Conservation (phyloP, 768 basidiomycete species). For the Paxillus ammoniavirescens region DNA sequence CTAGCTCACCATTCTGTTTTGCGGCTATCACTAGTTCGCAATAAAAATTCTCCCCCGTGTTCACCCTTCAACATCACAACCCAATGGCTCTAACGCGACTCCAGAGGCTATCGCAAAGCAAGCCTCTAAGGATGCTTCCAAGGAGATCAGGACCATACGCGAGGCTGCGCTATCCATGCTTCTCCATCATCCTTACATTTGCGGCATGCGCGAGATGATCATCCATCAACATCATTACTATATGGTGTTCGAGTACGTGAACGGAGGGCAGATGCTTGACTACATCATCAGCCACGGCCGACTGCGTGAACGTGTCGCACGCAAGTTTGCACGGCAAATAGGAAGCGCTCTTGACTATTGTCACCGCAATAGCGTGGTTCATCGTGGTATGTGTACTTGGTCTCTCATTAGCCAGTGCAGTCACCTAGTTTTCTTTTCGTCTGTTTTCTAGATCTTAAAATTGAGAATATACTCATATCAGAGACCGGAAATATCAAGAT, state of each 20-base stretch:
- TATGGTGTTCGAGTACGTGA: slow-evolving; percentile 99
- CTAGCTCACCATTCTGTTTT: slow-evolving; percentile 9
- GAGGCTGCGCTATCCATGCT: slow-evolving; percentile 95
- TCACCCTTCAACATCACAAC: slow-evolving; percentile 54
- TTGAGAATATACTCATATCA: slow-evolving; percentile 99
- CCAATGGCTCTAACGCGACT: slow-evolving; percentile 44
- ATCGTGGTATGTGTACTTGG: slow-evolving; percentile 60
- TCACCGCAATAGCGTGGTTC: slow-evolving; percentile 96
- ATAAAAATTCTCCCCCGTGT: slow-evolving; percentile 97
- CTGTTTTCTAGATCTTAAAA: slow-evolving; percentile 76
- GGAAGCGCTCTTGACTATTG: slow-evolving; percentile 96
- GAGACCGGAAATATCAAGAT: slow-evolving; percentile 99
- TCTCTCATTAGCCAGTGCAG: slow-evolving; percentile 7
- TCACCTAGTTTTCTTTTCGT: slow-evolving; percentile 7
- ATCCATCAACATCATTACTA: slow-evolving; percentile 98
- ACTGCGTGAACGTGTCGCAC: slow-evolving; percentile 89
- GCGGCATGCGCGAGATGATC: slow-evolving; percentile 99
- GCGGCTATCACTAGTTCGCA: slow-evolving; percentile 63
- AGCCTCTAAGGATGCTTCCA: slow-evolving; percentile 86
- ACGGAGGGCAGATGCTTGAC: slow-evolving; percentile 99
- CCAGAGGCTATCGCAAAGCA: slow-evolving; percentile 71
- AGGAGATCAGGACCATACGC: slow-evolving; percentile 93
- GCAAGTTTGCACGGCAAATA: slow-evolving; percentile 98
- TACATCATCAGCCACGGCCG: slow-evolving; percentile 99
- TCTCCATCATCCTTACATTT: slow-evolving; percentile 97